phyloP scores from a whole-genome alignment of 1,284 basidiomycete genomes.

The Papiliotrema terrestris region DNA sequence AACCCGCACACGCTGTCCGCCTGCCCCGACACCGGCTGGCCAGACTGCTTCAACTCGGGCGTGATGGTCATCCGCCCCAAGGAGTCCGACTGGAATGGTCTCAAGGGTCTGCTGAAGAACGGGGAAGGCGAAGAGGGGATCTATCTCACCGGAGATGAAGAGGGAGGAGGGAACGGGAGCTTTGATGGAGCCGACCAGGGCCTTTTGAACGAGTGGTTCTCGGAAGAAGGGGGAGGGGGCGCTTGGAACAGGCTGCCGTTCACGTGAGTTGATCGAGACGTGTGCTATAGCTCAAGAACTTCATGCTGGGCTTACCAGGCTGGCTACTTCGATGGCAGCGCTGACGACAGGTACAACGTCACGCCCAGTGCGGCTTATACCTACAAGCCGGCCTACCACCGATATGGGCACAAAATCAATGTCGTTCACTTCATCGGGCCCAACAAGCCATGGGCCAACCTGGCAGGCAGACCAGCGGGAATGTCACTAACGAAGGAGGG shows the following conservation, averaged over 20 bases:
- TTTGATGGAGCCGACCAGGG: slow-evolving; percentile 99
- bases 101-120: slow-evolving; percentile 57
- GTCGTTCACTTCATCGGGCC: slow-evolving; percentile 92
- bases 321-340: too few relatives aligned
- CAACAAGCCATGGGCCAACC: slow-evolving; percentile 85
- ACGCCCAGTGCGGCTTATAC: slow-evolving; percentile 97
- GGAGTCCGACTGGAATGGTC: slow-evolving; percentile 71
- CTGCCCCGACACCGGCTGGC: slow-evolving; percentile 95
- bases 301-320: too few relatives aligned
- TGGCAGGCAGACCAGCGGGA: slow-evolving; percentile 59
- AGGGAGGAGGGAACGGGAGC: slow-evolving; percentile 59
- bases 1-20: slow-evolving; percentile 60
- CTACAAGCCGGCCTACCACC: slow-evolving; percentile 93
- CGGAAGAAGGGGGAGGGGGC: slow-evolving; percentile 58
- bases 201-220: slow-evolving; percentile 84
- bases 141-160: slow-evolving; percentile 6
- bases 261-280: slow-evolving; percentile 49
- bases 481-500: slow-evolving; percentile 47
- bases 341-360: slow-evolving; percentile 69
- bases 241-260: slow-evolving; percentile 91
- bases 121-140: slow-evolving; percentile 54
- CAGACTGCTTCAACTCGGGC: slow-evolving; percentile 97
- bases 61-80: slow-evolving; percentile 83
- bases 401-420: slow-evolving; percentile 82
- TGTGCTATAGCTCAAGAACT: background rate